Base-by-base conservation (phyloP, 2,329 filamentous ascomycete species). In the Emydomyces testavorans region DNA sequence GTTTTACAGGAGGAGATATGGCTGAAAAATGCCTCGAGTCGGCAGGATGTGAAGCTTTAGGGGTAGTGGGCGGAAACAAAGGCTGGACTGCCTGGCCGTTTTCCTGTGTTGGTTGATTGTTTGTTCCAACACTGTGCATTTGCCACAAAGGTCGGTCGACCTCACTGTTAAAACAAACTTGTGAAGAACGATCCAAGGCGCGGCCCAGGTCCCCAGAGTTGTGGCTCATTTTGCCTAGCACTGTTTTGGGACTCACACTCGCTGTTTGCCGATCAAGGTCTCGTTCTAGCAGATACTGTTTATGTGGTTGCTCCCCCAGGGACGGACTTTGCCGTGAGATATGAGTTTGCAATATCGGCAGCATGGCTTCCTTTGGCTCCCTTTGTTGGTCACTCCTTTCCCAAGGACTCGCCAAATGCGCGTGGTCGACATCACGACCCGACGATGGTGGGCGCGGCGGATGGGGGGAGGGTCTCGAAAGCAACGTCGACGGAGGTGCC, bases 191-290 rank as follows among this genome's bases (percentile, higher is more conserved):
- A 29, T 48, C 46, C 4, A 21, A 32, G 6, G 4, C 46, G 21
- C 31, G 35, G n/a, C 35, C 24, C 26, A 40, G 36, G 36, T 47
- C 45, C 20, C 26, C 46, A 29, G 46, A 11, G 8, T 1, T 3
- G 13, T 36, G 20, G 29, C 38, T 31, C 28, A 31, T 10, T 31
- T 28, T 37, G 29, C 26, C 21, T 52, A 46, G 51, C 8, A 59
- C 53, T 24, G 57, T 87, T 66, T 86, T 88, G 24, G 86, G 85
- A 61, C 84, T 90, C 43, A 90, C 78, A 59, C 83, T 89, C 46
- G 83, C 64, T 61, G 81, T 85, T 42, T 76, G 71, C 52, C 85
- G 83, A 57, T 82, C 76, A 48, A 39, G 39, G 20, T 86, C 82
- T 53, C 73, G 73, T 41, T 73, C 72, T 36, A 75, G 74, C 50